A percentile compares a stretch with the other conserved stretches of the same genome.
These are phyloP conservation scores for Solanum virginianum DNA, from an alignment of 257 asterid species.

Conservation along the genomic window DNA sequence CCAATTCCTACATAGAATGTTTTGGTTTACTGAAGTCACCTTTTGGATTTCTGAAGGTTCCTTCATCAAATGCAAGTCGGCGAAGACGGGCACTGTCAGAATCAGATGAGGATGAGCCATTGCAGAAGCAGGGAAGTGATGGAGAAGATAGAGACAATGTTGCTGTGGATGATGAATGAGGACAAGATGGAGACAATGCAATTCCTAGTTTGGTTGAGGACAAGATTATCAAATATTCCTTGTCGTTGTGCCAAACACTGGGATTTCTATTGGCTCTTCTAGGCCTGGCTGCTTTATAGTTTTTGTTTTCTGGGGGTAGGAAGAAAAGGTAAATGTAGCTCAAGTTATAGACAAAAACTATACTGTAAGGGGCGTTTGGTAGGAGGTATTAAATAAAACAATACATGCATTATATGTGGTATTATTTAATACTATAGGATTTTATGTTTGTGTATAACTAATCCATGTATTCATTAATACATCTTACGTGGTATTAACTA, in stretches of 20 bases:
- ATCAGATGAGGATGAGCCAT: conserved; percentile 69
- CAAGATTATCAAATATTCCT: not conserved
- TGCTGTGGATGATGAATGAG: conserved; percentile 30
- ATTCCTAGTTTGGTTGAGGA: not conserved
- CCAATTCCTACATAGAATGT: not conserved
- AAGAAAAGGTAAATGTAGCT: not conserved
- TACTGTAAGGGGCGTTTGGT: not conserved
- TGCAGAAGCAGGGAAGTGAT: conserved; percentile 38
- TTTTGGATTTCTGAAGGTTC: conserved; percentile 32
- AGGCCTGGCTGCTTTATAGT: not conserved
- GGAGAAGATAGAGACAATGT: conserved; percentile 23
- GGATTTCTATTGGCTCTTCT: not conserved
- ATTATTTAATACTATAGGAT: too few relatives aligned
- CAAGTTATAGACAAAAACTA: not conserved
- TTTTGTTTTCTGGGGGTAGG: not conserved
- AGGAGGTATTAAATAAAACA: too few relatives aligned
- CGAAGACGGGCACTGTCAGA: conserved; percentile 69
- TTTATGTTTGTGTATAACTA: too few relatives aligned
- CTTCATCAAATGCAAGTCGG: conserved; percentile 31
- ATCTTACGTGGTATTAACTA: too few relatives aligned
- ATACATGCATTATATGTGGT: too few relatives aligned
- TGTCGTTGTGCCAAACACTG: not conserved
- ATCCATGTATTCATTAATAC: too few relatives aligned
- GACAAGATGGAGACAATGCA: not conserved
- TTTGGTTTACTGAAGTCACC: not conserved